phyloP scores from a whole-genome alignment of 2,329 filamentous ascomycete species.

The Beauveria varroae region DNA sequence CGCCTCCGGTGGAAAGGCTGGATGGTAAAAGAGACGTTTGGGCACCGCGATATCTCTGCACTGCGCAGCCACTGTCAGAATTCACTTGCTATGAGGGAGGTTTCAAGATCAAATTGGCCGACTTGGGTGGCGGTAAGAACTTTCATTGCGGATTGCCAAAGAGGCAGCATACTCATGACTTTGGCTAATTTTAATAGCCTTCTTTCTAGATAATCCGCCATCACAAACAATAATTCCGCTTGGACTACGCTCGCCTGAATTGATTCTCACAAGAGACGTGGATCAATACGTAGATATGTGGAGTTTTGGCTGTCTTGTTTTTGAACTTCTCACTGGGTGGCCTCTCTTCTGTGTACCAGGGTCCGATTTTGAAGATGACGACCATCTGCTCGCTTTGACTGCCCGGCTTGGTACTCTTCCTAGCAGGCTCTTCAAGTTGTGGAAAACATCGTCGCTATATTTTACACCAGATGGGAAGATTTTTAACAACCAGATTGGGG shows the following conservation, averaged over 20 bases:
- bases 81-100: conserved; percentile 17
- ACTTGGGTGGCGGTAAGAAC: conserved; percentile 23
- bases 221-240: conserved; percentile 16
- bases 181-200: conserved; percentile 14
- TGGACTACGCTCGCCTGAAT: conserved; percentile 22
- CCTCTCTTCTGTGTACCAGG: conserved; percentile 21
- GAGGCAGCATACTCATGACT: neutral
- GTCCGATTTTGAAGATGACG: conserved; percentile 17
- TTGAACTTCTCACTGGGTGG: conserved; percentile 23
- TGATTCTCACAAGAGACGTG: conserved; percentile 19
- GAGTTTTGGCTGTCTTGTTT: conserved; percentile 26
- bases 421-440: conserved; percentile 15
- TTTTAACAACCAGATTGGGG: conserved; percentile 21
- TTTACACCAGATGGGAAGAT: conserved; percentile 20
- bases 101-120: conserved; percentile 24
- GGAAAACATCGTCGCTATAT: conserved; percentile 21
- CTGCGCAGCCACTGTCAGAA: conserved; percentile 19
- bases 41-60: conserved; percentile 23
- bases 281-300: conserved; percentile 21
- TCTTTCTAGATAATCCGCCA: conserved; percentile 20
- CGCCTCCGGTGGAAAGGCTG: conserved; percentile 20
- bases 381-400: conserved; percentile 17
- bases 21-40: conserved; percentile 23
- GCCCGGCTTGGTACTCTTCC: conserved; percentile 17
- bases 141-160: neutral